A percentile compares a stretch with the other conserved stretches of the same genome.
phyloP scores from a whole-genome alignment of 805 yeast species.

The Starmera dryadoides region DNA sequence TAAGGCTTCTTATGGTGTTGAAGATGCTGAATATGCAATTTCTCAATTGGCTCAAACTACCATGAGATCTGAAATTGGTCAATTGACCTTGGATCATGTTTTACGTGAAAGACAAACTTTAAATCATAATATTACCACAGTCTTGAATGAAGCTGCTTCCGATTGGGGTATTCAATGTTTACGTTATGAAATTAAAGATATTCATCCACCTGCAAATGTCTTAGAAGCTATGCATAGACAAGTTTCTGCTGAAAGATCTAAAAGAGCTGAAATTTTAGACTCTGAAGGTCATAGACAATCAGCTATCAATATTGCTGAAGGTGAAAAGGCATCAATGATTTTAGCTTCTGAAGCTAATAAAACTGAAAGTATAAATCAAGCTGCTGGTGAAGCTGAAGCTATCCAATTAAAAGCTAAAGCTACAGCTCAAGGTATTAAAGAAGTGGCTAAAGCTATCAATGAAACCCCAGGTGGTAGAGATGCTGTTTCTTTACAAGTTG shows the following conservation, averaged over 20 bases:
- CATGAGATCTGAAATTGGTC: slow-evolving; percentile 86
- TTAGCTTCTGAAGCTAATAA: slow-evolving; percentile 70
- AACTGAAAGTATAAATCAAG: slow-evolving; percentile 54
- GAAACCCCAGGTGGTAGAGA: slow-evolving; percentile 65
- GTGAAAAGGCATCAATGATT: slow-evolving; percentile 63
- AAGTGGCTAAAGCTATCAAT: slow-evolving; percentile 59
- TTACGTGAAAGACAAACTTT: slow-evolving; percentile 68
- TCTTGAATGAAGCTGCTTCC: slow-evolving; percentile 75
- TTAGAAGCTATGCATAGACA: slow-evolving; percentile 89
- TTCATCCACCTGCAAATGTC: slow-evolving; percentile 80
- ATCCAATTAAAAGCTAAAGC: slow-evolving; percentile 61
- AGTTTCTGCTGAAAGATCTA: slow-evolving; percentile 80
- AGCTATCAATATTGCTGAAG: slow-evolving; percentile 78
- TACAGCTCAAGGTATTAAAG: slow-evolving; percentile 61
- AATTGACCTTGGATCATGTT: slow-evolving; percentile 71
- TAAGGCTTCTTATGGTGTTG: slow-evolving; percentile 83
- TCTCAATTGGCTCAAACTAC: slow-evolving; percentile 85
- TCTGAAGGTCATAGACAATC: slow-evolving; percentile 79
- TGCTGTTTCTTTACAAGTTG: slow-evolving; percentile 74
- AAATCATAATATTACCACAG: slow-evolving; percentile 67
- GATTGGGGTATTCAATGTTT: slow-evolving; percentile 84
- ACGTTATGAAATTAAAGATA: slow-evolving; percentile 82
- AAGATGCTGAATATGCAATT: slow-evolving; percentile 80
- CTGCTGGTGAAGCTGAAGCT: slow-evolving; percentile 72
- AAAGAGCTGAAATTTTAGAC: slow-evolving; percentile 81